Evolutionary conservation across 768 basidiomycete genomes (phyloP).

Genomic region (Macrolepiota fuliginosa): DNA sequence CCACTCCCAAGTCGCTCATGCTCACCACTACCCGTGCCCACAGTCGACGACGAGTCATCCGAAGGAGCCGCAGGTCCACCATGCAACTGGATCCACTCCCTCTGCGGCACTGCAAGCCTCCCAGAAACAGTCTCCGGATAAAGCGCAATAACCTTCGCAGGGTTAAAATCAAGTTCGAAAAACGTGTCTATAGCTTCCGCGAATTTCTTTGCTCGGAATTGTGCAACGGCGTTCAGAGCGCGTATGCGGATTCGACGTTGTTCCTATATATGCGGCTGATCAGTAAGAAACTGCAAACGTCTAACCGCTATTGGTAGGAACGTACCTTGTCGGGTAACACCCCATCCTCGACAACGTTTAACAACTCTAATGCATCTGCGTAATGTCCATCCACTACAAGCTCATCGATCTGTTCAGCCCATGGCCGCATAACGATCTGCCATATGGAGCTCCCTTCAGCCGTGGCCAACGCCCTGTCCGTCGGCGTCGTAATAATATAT

Average conservation of each 20-base stretch:
- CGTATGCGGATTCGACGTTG: conserved; percentile 58
- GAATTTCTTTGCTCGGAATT: conserved; percentile 68
- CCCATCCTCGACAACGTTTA: conserved; percentile 65
- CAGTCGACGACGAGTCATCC: conserved; percentile 14
- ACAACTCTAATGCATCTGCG: conserved; percentile 73
- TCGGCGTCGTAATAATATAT: conserved; percentile 70
- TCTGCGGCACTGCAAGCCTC: conserved; percentile 63
- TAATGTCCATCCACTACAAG: conserved; percentile 68
- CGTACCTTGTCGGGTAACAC: conserved; percentile 63
- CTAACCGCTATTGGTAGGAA: not conserved
- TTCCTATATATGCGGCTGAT: conserved; percentile 33
- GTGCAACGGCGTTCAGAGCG: conserved; percentile 73
- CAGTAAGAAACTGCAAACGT: not conserved
- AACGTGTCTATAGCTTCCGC: conserved; percentile 85
- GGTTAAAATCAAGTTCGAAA: conserved; percentile 85
- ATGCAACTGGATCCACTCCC: conserved; percentile 78
- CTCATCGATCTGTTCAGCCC: conserved; percentile 85
- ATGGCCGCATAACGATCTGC: conserved; percentile 67
- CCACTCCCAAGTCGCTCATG: conserved; percentile 11
- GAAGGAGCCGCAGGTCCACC: conserved; percentile 59
- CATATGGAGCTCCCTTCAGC: conserved; percentile 79
- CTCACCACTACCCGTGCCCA: conserved; percentile 6
- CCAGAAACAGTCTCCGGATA: conserved; percentile 85
- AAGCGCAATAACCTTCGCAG: conserved; percentile 88
- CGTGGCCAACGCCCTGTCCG: conserved; percentile 61